These are phyloP conservation scores for Hansenula sp. DNA, from an alignment of 1,139 yeast species.

Conservation along the genomic window DNA sequence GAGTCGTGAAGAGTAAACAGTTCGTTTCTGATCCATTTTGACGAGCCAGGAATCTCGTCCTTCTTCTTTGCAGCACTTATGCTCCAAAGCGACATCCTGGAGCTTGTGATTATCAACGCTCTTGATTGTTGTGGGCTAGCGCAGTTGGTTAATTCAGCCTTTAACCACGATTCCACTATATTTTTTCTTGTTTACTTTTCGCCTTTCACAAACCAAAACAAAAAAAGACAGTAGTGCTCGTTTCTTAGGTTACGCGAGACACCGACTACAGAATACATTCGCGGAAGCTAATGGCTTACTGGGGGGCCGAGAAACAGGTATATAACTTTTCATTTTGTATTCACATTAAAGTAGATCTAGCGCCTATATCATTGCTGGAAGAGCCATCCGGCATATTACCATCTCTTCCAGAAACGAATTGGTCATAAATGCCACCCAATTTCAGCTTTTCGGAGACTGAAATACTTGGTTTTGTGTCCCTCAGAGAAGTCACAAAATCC, in stretches of 20 bases:
- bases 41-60: conserved; percentile 34
- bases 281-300: no score
- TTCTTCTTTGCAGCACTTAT: conserved; percentile 23
- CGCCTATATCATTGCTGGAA: conserved; percentile 82
- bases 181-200: conserved; percentile 9
- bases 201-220: conserved; percentile 5
- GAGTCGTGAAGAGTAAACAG: conserved; percentile 28
- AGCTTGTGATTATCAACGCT: not conserved
- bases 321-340: not conserved
- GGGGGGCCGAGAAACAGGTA: no score
- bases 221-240: not conserved
- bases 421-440: conserved; percentile 59
- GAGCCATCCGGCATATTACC: conserved; percentile 90
- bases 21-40: conserved; percentile 43
- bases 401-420: conserved; percentile 75
- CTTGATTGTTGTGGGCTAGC: no score
- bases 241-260: conserved; percentile 1
- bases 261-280: not conserved
- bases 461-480: conserved; percentile 84
- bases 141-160: not conserved
- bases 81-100: conserved; percentile 24
- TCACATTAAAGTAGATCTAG: conserved; percentile 69
- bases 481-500: conserved; percentile 62
- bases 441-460: conserved; percentile 68
- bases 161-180: not conserved